Evolutionary conservation across 768 basidiomycete genomes (phyloP).

Genomic region (Boletus fagicola): DNA sequence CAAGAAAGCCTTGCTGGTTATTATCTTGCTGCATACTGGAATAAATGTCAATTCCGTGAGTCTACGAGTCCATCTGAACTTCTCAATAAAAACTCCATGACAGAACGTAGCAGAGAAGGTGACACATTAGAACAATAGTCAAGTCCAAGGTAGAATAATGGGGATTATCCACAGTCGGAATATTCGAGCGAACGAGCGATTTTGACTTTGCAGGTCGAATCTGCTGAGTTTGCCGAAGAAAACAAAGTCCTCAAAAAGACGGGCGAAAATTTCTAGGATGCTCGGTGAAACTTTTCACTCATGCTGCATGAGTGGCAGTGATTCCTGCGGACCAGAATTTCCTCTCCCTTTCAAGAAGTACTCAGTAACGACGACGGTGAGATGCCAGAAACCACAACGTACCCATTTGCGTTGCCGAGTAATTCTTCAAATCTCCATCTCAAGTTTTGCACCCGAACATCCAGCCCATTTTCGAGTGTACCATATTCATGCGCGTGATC

Average conservation of each 20-base stretch:
- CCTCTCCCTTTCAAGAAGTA: slow-evolving; percentile 15
- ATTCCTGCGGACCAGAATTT: slow-evolving; percentile 20
- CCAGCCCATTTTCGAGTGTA: slow-evolving; percentile 9
- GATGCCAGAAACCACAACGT: neutral
- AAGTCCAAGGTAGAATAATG: neutral
- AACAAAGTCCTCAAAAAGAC: neutral
- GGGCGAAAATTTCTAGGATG: neutral
- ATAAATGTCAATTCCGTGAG: neutral
- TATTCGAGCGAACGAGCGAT: too few species aligned
- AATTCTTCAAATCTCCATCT: slow-evolving; percentile 31
- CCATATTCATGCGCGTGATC: slow-evolving; percentile 48
- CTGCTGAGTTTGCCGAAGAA: neutral
- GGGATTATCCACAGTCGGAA: neutral
- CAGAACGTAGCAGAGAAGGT: neutral
- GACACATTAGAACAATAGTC: neutral
- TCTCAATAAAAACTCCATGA: neutral
- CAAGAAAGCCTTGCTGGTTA: too few species aligned
- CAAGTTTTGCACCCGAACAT: slow-evolving; percentile 3
- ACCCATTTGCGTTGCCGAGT: slow-evolving; percentile 28
- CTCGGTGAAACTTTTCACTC: neutral
- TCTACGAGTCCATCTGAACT: neutral
- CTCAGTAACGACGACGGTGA: neutral
- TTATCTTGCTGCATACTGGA: neutral
- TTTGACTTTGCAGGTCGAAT: neutral
- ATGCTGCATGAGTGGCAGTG: neutral